Percentiles rank a stretch among this genome's conserved stretches.
Evolutionary conservation across 225 moss, liverwort and hornwort genomes (phyloP).

Genomic region (Anthoceros angustus): DNA sequence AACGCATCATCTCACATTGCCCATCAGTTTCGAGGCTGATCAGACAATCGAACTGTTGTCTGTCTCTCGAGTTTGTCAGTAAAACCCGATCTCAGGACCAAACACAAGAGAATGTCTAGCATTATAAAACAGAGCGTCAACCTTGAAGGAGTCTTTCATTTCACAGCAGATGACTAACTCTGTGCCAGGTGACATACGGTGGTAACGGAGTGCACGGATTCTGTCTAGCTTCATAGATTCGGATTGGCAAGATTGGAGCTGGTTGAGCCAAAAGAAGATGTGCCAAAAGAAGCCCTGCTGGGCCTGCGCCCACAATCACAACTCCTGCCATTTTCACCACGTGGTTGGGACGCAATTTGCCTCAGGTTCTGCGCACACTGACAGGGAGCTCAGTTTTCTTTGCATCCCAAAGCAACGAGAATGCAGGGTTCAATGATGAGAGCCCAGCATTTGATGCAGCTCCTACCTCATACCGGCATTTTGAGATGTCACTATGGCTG

Average conservation of each 20-base stretch:
- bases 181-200: constrained; percentile 12
- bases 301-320: constrained; percentile 43
- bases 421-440: too few relatives aligned
- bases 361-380: too few relatives aligned
- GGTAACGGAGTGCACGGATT: constrained; percentile 39
- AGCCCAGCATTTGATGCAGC: too few relatives aligned
- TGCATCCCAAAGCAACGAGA: too few relatives aligned
- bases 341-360: not conserved
- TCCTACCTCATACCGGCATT: too few relatives aligned
- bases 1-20: not conserved
- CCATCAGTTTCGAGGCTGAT: not conserved
- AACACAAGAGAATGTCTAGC: too few relatives aligned
- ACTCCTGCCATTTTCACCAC: constrained; percentile 13
- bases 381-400: too few relatives aligned
- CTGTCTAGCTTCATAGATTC: constrained; percentile 35
- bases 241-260: constrained; percentile 31
- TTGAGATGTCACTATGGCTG: too few relatives aligned
- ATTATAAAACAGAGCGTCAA: not conserved
- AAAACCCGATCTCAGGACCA: not conserved
- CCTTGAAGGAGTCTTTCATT: not conserved
- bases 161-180: not conserved
- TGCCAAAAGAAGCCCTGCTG: constrained; percentile 40
- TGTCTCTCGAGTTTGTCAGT: not conserved
- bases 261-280: constrained; percentile 29
- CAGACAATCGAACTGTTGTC: not conserved